Percentiles rank a stretch among this genome's conserved stretches.
Conservation (phyloP, 352 stramenopile genomes). For the Globisporangium paroecandrum region DNA sequence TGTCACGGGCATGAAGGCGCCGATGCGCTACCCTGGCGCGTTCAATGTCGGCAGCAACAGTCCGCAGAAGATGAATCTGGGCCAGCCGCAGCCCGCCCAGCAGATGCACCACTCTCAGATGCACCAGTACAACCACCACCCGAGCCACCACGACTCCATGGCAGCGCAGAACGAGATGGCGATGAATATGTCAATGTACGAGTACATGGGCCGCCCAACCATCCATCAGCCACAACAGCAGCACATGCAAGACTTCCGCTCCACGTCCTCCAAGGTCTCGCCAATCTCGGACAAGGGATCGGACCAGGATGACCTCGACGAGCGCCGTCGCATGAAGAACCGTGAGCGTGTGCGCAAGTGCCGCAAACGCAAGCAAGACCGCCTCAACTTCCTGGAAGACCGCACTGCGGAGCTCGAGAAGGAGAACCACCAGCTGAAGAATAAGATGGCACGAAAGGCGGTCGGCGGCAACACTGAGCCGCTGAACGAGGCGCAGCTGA, state of each 20-base stretch:
- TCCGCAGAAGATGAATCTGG: conserved; percentile 54
- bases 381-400: conserved; percentile 84
- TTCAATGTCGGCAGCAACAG: conserved; percentile 42
- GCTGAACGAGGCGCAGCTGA: conserved; percentile 53
- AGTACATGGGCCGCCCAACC: conserved; percentile 74
- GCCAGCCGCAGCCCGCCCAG: conserved; percentile 40
- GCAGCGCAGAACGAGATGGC: conserved; percentile 49
- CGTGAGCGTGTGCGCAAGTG: conserved; percentile 87
- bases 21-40: conserved; percentile 64
- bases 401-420: conserved; percentile 81
- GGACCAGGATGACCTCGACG: conserved; percentile 80
- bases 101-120: conserved; percentile 44
- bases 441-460: conserved; percentile 65
- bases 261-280: conserved; percentile 38
- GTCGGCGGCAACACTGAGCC: conserved; percentile 38
- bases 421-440: conserved; percentile 71
- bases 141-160: conserved; percentile 40
- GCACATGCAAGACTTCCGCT: conserved; percentile 17
- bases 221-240: conserved; percentile 45
- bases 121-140: conserved; percentile 40
- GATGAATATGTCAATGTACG: conserved; percentile 83
- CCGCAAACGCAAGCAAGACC: conserved; percentile 86
- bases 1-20: conserved; percentile 63
- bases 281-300: conserved; percentile 65
- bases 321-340: conserved; percentile 86